Percentiles rank a stretch among this genome's conserved stretches.
These are phyloP conservation scores for Thelonectria discophora DNA, from an alignment of 2,329 filamentous ascomycete species.

Conservation along the genomic window DNA sequence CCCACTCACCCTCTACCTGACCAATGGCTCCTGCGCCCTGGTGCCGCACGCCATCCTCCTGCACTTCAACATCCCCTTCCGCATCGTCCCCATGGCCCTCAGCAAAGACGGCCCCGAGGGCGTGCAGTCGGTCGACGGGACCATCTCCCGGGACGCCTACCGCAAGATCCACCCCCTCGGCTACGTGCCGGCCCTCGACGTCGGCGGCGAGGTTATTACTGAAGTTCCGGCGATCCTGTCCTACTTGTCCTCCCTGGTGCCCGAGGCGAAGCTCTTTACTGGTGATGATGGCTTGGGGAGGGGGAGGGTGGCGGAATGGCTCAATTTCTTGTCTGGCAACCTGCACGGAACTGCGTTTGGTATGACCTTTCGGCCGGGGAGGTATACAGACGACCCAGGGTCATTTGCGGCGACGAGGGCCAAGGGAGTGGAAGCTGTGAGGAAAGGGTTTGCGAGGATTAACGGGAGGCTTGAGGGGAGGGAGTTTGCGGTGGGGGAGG, in stretches of 20 bases:
- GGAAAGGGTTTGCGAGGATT: constrained; percentile 20
- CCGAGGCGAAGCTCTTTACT: constrained; percentile 35
- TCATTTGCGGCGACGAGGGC: not conserved
- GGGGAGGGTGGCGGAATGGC: constrained; percentile 46
- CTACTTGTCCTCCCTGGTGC: constrained; percentile 43
- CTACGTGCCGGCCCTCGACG: constrained; percentile 44
- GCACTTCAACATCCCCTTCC: constrained; percentile 43
- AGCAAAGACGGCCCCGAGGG: constrained; percentile 21
- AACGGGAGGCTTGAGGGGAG: not conserved
- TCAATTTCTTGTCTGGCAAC: constrained; percentile 45
- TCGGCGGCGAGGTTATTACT: constrained; percentile 44
- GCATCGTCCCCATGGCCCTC: constrained; percentile 30
- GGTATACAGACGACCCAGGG: constrained; percentile 39
- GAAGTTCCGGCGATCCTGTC: constrained; percentile 47
- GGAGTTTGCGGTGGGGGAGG: constrained; percentile 20
- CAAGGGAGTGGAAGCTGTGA: constrained; percentile 7
- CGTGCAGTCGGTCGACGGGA: constrained; percentile 43
- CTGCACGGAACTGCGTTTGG: constrained; percentile 44
- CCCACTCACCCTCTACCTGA: constrained; percentile 43
- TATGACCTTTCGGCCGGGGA: constrained; percentile 36
- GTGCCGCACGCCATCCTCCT: constrained; percentile 43
- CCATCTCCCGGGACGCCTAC: constrained; percentile 43
- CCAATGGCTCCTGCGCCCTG: constrained; percentile 44
- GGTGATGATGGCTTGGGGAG: too few relatives aligned
- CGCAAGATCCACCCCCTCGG: constrained; percentile 42